These are phyloP conservation scores for Yamadazyma diospyri DNA, from an alignment of 1,139 yeast genomes.

Conservation along the genomic window DNA sequence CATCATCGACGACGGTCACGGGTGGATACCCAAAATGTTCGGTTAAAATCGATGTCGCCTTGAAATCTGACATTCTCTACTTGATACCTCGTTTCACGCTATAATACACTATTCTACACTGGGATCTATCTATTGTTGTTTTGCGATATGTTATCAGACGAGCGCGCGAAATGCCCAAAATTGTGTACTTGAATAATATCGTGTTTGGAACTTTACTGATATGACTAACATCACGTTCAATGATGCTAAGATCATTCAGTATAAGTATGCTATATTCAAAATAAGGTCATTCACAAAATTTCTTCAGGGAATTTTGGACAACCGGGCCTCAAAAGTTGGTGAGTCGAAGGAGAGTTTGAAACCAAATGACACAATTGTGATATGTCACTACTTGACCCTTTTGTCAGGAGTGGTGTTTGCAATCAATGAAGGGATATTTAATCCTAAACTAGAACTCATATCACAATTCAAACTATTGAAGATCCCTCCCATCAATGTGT, in stretches of 20 bases:
- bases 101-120: slow-evolving; percentile 1
- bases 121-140: neutral
- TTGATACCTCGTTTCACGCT: neutral
- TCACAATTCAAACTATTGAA: slow-evolving; percentile 40
- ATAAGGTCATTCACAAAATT: slow-evolving; percentile 22
- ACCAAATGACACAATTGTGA: slow-evolving; percentile 8
- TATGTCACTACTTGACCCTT: slow-evolving; percentile 37
- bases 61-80: slow-evolving; percentile 4
- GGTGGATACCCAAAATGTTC: slow-evolving; percentile 91
- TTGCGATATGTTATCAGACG: slow-evolving; percentile 2
- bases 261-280: slow-evolving; percentile 37
- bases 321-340: neutral
- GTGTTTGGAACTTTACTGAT: too few species aligned
- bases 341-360: neutral
- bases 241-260: slow-evolving; percentile 39
- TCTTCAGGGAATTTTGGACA: slow-evolving; percentile 11
- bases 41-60: slow-evolving; percentile 40
- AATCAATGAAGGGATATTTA: slow-evolving; percentile 45
- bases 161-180: slow-evolving; percentile 3
- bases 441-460: slow-evolving; percentile 39
- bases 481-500: slow-evolving; percentile 24
- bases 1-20: slow-evolving; percentile 80
- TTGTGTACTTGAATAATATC: too few species aligned
- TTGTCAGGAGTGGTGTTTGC: slow-evolving; percentile 46
- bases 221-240: slow-evolving; percentile 9